Percentiles rank a stretch among this genome's conserved stretches.
Evolutionary conservation across 23 red algal species (phyloP).

Genomic region (Gracilaria vermiculophylla): DNA sequence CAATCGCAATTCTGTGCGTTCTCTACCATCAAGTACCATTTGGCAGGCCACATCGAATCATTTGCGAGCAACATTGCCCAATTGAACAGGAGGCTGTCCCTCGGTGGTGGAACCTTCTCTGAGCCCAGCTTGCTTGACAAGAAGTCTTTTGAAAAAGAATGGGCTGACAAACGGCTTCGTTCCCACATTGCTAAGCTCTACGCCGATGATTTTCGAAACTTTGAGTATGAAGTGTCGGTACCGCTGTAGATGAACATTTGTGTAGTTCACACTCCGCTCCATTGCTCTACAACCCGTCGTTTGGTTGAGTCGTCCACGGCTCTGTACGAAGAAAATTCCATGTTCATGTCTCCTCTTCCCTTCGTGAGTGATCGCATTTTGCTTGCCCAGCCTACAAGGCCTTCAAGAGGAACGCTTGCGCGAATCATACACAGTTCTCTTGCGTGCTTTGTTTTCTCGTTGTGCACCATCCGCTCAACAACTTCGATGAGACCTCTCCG

Average conservation of each 20-base stretch:
- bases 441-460: background rate
- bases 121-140: background rate
- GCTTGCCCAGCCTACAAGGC: conserved; percentile 78
- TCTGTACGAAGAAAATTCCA: conserved; percentile 36
- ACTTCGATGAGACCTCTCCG: conserved; percentile 70
- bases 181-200: background rate
- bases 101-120: background rate
- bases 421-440: conserved; percentile 19
- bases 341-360: conserved; percentile 49
- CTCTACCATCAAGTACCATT: background rate
- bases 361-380: conserved; percentile 72
- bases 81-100: background rate
- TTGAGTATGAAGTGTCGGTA: background rate
- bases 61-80: background rate
- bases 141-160: background rate
- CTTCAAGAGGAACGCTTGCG: conserved; percentile 79
- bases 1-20: background rate
- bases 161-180: background rate
- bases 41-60: background rate
- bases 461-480: conserved; percentile 27
- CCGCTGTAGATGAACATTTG: background rate
- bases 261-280: conserved; percentile 6
- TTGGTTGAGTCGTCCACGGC: conserved; percentile 23
- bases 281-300: conserved; percentile 11
- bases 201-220: conserved; percentile 9